Conservation (phyloP, 169 alveolate genomes). For the Eimeria nieschulzi region DNA sequence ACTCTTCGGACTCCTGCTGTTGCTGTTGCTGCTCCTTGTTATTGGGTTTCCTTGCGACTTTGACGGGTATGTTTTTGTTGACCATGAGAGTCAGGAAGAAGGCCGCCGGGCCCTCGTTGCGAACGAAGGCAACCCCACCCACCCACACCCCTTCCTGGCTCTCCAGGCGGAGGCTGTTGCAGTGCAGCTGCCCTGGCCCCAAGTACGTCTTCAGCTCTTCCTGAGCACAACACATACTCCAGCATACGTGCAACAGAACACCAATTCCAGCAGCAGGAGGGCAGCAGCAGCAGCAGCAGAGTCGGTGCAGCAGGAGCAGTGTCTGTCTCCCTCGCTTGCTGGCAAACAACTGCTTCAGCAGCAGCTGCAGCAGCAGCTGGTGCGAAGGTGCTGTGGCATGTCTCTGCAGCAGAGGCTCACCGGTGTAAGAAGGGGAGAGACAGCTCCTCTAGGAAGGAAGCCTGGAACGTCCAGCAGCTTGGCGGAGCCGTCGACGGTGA, state of each 20-base stretch:
- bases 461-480: background rate
- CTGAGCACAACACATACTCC: background rate
- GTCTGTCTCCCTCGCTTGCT: background rate
- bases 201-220: background rate
- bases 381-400: background rate
- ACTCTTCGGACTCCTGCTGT: slow-evolving; percentile 10
- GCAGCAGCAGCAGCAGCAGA: slow-evolving; percentile 4
- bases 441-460: background rate
- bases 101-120: background rate
- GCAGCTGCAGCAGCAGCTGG: background rate
- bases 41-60: background rate
- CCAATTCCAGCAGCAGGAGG: background rate
- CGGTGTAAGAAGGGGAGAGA: background rate
- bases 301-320: background rate
- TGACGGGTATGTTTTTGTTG: background rate
- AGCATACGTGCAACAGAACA: background rate
- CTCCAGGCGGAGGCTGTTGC: slow-evolving; percentile 37
- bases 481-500: background rate
- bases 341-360: background rate
- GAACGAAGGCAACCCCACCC: background rate
- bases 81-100: slow-evolving; percentile 24
- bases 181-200: background rate
- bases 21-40: background rate
- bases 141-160: background rate
- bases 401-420: background rate